Percentiles rank a stretch among this genome's conserved stretches.
Conservation (phyloP, 768 basidiomycete genomes). For the Boletus reticuloceps region DNA sequence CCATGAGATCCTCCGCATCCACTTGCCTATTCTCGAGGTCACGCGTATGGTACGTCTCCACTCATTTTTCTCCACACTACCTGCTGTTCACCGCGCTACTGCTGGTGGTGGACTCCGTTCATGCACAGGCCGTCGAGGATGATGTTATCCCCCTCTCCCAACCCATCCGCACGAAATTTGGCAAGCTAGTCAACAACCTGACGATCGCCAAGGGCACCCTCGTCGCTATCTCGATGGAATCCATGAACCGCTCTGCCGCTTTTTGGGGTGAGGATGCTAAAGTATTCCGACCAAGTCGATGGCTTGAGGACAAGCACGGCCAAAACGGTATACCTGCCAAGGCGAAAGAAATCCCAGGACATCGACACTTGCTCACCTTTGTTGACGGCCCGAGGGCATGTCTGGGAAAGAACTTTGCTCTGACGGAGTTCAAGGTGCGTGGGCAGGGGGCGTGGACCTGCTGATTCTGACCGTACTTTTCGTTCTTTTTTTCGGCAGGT, state of each 20-base stretch:
- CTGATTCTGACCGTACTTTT: background rate
- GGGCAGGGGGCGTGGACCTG: background rate
- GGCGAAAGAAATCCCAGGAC: conserved; percentile 44
- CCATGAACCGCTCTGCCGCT: conserved; percentile 47
- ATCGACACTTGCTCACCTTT: conserved; percentile 51
- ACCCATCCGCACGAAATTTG: conserved; percentile 42
- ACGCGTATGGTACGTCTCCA: conserved; percentile 9
- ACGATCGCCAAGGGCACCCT: conserved; percentile 45
- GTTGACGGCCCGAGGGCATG: conserved; percentile 49
- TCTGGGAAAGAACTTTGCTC: conserved; percentile 46
- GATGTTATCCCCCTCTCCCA: conserved; percentile 54
- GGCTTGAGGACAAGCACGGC: conserved; percentile 39
- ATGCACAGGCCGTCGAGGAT: conserved; percentile 45
- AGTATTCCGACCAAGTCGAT: conserved; percentile 60
- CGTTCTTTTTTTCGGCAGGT: conserved; percentile 26
- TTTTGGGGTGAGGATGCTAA: conserved; percentile 62
- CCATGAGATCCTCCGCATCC: conserved; percentile 43
- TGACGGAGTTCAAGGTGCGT: conserved; percentile 34
- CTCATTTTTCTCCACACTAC: conserved; percentile 30
- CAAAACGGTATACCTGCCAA: conserved; percentile 18
- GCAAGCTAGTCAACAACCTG: conserved; percentile 37
- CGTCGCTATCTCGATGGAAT: conserved; percentile 41
- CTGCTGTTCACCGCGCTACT: background rate
- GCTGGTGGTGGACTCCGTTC: background rate
- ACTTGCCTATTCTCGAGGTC: conserved; percentile 34